Conservation (phyloP, 768 basidiomycete genomes). For the Strobilomyces echinocephalus region DNA sequence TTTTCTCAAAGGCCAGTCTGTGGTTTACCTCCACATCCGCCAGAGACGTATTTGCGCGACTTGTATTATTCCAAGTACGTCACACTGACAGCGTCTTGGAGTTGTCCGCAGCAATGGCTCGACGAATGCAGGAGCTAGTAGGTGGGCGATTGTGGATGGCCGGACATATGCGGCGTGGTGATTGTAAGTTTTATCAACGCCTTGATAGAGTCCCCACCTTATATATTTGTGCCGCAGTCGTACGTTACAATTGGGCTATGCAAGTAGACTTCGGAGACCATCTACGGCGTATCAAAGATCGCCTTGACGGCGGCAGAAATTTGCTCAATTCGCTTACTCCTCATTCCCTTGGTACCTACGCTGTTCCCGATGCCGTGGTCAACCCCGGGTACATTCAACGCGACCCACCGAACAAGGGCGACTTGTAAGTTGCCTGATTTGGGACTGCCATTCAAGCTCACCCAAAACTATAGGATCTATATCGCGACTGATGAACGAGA, state of each 20-base stretch:
- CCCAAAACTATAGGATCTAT: conserved; percentile 24
- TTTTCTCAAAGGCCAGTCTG: conserved; percentile 26
- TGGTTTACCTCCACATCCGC: conserved; percentile 29
- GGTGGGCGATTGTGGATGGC: conserved; percentile 38
- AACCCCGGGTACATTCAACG: conserved; percentile 15
- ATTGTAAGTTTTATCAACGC: conserved; percentile 28
- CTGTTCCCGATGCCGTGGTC: conserved; percentile 17
- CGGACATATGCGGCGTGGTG: conserved; percentile 42
- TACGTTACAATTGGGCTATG: conserved; percentile 35
- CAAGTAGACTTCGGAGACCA: conserved; percentile 33
- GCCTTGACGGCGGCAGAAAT: conserved; percentile 18
- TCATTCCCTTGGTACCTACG: conserved; percentile 17
- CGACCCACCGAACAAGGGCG: conserved; percentile 16
- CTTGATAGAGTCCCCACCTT: not conserved
- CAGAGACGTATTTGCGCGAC: conserved; percentile 31
- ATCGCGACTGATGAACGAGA: conserved; percentile 42
- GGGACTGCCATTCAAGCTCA: conserved; percentile 3
- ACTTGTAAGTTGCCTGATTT: conserved; percentile 15
- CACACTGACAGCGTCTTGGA: conserved; percentile 26
- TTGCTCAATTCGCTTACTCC: conserved; percentile 15
- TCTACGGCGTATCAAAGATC: conserved; percentile 31
- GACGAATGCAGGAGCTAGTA: conserved; percentile 28
- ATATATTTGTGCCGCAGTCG: conserved; percentile 18
- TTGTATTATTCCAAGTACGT: conserved; percentile 30
- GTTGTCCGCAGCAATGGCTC: conserved; percentile 29